Percentiles rank a stretch among this genome's conserved stretches.
phyloP scores from a whole-genome alignment of 495 filamentous ascomycete genomes.

The Entonaema liquescens region DNA sequence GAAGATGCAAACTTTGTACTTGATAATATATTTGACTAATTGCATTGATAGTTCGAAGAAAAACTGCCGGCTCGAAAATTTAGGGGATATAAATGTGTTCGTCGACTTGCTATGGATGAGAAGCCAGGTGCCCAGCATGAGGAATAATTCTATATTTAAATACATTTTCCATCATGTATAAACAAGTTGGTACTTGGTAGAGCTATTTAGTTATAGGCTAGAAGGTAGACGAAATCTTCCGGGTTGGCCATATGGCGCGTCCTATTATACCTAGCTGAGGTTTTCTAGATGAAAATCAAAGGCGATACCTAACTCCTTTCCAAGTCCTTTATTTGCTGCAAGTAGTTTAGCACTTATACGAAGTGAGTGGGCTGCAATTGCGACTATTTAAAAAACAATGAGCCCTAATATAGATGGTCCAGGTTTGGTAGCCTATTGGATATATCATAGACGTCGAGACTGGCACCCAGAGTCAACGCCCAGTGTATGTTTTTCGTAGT shows the following conservation, averaged over 20 bases:
- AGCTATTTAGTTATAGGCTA: neutral
- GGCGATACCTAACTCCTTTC: too few relatives aligned
- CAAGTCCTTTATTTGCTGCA: too few relatives aligned
- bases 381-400: too few relatives aligned
- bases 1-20: neutral
- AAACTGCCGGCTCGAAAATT: slow-evolving; percentile 53
- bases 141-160: slow-evolving; percentile 4
- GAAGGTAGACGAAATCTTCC: neutral
- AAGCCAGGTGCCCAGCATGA: slow-evolving; percentile 28
- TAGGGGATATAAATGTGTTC: slow-evolving; percentile 48
- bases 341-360: too few relatives aligned
- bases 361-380: too few relatives aligned
- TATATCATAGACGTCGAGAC: too few relatives aligned
- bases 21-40: neutral
- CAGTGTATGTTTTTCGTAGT: neutral
- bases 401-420: too few relatives aligned
- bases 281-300: too few relatives aligned
- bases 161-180: neutral
- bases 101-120: slow-evolving; percentile 18
- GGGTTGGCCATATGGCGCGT: neutral
- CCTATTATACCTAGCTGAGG: too few relatives aligned
- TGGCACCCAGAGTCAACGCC: neutral
- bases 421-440: too few relatives aligned
- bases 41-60: slow-evolving; percentile 44
- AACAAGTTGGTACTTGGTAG: neutral